Evolutionary conservation across 2,329 filamentous ascomycete species (phyloP).

Genomic region (Stachybotrys chlorohalonatus): DNA sequence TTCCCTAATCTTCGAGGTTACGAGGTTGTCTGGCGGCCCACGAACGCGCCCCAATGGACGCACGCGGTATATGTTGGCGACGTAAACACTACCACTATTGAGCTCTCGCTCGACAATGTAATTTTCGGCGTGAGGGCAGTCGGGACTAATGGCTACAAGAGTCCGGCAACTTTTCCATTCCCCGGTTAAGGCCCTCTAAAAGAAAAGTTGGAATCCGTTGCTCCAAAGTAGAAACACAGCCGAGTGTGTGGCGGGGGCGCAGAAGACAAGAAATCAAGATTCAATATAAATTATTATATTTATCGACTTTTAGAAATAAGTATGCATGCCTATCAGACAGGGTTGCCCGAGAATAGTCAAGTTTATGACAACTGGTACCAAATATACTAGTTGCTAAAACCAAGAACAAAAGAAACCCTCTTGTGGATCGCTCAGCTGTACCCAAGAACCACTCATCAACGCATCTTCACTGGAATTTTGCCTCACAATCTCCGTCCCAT

Average conservation of each 20-base stretch:
- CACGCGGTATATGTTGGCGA: constrained; percentile 38
- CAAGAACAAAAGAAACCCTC: background rate
- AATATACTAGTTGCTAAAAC: background rate
- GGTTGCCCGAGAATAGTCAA: no score
- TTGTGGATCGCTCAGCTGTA: background rate
- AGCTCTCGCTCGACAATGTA: constrained; percentile 47
- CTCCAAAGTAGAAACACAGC: no score
- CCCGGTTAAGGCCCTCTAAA: constrained; percentile 1
- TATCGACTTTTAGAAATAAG: no score
- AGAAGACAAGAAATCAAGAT: background rate
- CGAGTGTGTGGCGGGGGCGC: background rate
- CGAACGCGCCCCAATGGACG: constrained; percentile 40
- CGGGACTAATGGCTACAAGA: constrained; percentile 39
- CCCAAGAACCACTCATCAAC: background rate
- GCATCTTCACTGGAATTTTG: no score
- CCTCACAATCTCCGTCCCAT: background rate
- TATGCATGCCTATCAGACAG: no score
- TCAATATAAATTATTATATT: background rate
- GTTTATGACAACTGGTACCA: background rate
- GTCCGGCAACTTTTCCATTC: constrained; percentile 31
- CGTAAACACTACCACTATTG: constrained; percentile 32
- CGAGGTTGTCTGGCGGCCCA: constrained; percentile 47
- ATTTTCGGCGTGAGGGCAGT: constrained; percentile 46
- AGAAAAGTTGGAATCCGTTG: no score
- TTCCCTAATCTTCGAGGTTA: constrained; percentile 30